Evolutionary conservation across 1,284 basidiomycete genomes (phyloP).

Genomic region (Fistulinella cinereoalba): DNA sequence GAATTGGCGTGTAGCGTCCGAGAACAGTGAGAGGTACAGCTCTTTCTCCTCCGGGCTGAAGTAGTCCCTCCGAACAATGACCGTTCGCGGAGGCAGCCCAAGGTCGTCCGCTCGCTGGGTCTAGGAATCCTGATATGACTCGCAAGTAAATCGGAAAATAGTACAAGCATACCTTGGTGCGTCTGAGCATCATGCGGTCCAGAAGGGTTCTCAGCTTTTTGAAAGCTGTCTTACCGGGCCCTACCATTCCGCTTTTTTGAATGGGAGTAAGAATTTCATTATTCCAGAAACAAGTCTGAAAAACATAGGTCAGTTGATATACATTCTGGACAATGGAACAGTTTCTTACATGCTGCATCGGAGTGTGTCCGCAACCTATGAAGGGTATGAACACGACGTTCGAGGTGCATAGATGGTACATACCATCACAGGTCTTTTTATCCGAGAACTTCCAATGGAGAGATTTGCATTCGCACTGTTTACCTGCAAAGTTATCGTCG

Average conservation of each 20-base stretch:
- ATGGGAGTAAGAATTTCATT: conserved; percentile 94
- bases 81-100: conserved; percentile 92
- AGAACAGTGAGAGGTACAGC: conserved; percentile 89
- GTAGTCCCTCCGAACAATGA: conserved; percentile 86
- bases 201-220: conserved; percentile 88
- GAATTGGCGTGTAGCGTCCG: conserved; percentile 91
- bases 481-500: conserved; percentile 47
- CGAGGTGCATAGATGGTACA: conserved; percentile 12
- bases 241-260: conserved; percentile 76
- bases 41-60: conserved; percentile 98
- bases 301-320: conserved; percentile 2
- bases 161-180: conserved; percentile 59
- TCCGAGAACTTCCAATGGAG: conserved; percentile 89
- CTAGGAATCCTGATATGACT: conserved; percentile 50
- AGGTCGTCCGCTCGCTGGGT: conserved; percentile 96
- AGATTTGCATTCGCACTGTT: conserved; percentile 82
- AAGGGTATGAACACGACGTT: neutral
- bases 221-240: conserved; percentile 79
- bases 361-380: conserved; percentile 84
- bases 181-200: conserved; percentile 94
- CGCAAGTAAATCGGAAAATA: neutral
- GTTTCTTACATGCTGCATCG: conserved; percentile 83
- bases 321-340: neutral
- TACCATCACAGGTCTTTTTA: conserved; percentile 82
- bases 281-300: conserved; percentile 84